phyloP scores from a whole-genome alignment of 2,329 filamentous ascomycete species.

The Graphiopsis chlorocephala region DNA sequence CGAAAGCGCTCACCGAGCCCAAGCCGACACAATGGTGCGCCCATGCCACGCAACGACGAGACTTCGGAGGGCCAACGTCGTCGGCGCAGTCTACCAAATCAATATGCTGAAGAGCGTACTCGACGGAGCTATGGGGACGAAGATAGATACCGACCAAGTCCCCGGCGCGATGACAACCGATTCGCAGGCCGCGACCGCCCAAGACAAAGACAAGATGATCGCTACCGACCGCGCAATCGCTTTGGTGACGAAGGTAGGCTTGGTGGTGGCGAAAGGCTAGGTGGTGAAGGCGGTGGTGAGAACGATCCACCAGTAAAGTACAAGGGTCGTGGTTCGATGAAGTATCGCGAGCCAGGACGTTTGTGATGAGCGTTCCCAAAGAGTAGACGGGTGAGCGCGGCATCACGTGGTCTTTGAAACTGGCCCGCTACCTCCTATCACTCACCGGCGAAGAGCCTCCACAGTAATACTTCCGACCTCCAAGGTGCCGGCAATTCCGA shows the following conservation, averaged over 20 bases:
- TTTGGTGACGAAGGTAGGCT: constrained; percentile 42
- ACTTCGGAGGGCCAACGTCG: constrained; percentile 25
- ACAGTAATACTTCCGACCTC: not conserved
- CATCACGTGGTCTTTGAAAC: not conserved
- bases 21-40: constrained; percentile 27
- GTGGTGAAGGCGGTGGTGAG: constrained; percentile 16
- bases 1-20: constrained; percentile 36
- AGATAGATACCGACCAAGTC: constrained; percentile 31
- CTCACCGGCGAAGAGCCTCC: not conserved
- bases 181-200: constrained; percentile 19
- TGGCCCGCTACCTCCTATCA: not conserved
- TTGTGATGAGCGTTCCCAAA: constrained; percentile 10
- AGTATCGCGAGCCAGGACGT: constrained; percentile 33
- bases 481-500: not conserved
- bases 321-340: constrained; percentile 42
- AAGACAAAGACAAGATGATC: constrained; percentile 22
- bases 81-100: constrained; percentile 39
- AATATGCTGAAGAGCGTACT: constrained; percentile 31
- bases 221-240: constrained; percentile 36
- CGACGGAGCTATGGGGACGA: constrained; percentile 22
- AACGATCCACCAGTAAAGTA: constrained; percentile 37
- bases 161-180: constrained; percentile 26
- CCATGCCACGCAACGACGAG: constrained; percentile 8
- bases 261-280: constrained; percentile 20
- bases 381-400: not conserved